These are phyloP conservation scores for Candida sakaeoensis DNA, from an alignment of 805 yeast genomes.

Conservation along the genomic window DNA sequence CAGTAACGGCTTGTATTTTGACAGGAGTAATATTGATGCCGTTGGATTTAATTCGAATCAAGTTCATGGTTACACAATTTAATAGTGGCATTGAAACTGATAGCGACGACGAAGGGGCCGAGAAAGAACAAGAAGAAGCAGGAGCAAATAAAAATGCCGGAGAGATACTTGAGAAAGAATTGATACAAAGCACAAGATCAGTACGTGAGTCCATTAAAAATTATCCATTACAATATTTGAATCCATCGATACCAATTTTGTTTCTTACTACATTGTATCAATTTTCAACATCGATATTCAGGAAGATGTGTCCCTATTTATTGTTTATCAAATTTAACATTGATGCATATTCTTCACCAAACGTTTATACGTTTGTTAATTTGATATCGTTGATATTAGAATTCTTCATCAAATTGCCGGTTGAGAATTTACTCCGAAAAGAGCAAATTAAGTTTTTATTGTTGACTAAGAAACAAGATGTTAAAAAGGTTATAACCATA, in stretches of 20 bases:
- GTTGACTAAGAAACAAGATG: conserved; percentile 37
- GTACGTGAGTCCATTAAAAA: conserved; percentile 61
- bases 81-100: conserved; percentile 19
- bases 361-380: conserved; percentile 53
- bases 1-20: conserved; percentile 66
- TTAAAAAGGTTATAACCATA: conserved; percentile 38
- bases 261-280: conserved; percentile 57
- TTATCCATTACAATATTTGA: conserved; percentile 53
- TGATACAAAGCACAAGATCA: conserved; percentile 46
- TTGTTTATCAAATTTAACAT: conserved; percentile 58
- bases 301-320: conserved; percentile 63
- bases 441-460: conserved; percentile 73
- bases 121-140: background rate
- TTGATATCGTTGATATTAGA: conserved; percentile 63
- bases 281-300: conserved; percentile 55
- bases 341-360: conserved; percentile 63
- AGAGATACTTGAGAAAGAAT: background rate
- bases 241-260: conserved; percentile 47
- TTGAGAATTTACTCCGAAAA: conserved; percentile 80
- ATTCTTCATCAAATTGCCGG: conserved; percentile 73
- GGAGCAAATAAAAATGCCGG: background rate
- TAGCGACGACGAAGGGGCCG: background rate
- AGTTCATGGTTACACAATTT: conserved; percentile 68
- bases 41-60: conserved; percentile 73
- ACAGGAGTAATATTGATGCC: conserved; percentile 77